These are phyloP conservation scores for Cantharellus cinnabarinus DNA, from an alignment of 768 basidiomycete genomes.

Conservation along the genomic window DNA sequence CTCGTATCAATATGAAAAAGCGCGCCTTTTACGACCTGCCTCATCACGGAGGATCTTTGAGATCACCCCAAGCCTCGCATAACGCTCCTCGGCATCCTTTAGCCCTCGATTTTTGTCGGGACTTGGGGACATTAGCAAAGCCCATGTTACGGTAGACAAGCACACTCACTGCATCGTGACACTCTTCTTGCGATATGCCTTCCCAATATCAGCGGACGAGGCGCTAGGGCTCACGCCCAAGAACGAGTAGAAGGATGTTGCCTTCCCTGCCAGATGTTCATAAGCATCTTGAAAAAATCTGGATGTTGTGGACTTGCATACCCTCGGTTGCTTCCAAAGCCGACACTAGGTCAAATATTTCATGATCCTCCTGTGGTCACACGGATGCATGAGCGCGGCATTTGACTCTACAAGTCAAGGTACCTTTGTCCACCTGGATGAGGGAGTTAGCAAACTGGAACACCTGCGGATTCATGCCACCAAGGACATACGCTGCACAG, in stretches of 20 bases:
- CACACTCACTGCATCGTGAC: slow-evolving; percentile 68
- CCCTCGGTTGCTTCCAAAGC: slow-evolving; percentile 69
- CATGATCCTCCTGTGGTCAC: slow-evolving; percentile 60
- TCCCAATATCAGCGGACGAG: slow-evolving; percentile 52
- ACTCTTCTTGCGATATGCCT: slow-evolving; percentile 83
- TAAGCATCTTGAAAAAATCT: not conserved
- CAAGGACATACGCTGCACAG: too few species aligned
- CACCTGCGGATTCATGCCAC: too few species aligned
- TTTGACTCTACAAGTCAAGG: too few species aligned
- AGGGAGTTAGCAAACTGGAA: too few species aligned
- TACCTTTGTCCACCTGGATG: too few species aligned
- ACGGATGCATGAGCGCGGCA: too few species aligned
- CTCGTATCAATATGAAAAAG: slow-evolving; percentile 18
- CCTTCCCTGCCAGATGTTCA: slow-evolving; percentile 33
- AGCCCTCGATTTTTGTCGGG: slow-evolving; percentile 89
- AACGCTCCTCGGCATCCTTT: slow-evolving; percentile 68
- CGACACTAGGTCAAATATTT: slow-evolving; percentile 85
- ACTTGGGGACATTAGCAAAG: slow-evolving; percentile 21
- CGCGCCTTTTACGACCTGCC: slow-evolving; percentile 59
- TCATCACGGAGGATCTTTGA: slow-evolving; percentile 56
- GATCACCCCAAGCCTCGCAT: slow-evolving; percentile 79
- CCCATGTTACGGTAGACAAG: not conserved
- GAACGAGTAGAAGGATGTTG: slow-evolving; percentile 92
- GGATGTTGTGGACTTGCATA: slow-evolving; percentile 11
- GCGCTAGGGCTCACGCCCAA: slow-evolving; percentile 63